Evolutionary conservation across 805 yeast genomes (phyloP).

Genomic region (Zygosaccharomyces lentus): DNA sequence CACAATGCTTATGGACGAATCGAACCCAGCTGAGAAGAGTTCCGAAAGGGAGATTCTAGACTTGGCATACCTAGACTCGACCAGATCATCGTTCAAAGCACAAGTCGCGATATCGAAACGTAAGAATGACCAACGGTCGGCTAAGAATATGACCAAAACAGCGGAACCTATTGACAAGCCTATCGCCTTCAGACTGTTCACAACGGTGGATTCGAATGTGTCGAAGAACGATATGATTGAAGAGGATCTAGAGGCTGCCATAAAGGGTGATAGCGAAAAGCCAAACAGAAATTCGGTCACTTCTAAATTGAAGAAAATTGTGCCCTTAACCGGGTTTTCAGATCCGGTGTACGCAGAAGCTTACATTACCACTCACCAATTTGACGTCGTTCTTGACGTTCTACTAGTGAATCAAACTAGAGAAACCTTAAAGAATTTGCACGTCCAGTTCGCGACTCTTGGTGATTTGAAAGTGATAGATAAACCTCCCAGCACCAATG

Average conservation of each 20-base stretch:
- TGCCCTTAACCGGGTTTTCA: conserved; percentile 95
- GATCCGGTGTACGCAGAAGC: conserved; percentile 99
- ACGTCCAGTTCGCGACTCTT: conserved; percentile 91
- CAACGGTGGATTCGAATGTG: conserved; percentile 40
- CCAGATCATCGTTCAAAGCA: conserved; percentile 74
- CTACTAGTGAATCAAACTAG: conserved; percentile 91
- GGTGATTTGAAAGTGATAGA: conserved; percentile 96
- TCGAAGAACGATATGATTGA: conserved; percentile 44
- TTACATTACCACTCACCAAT: conserved; percentile 91
- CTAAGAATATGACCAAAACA: conserved; percentile 53
- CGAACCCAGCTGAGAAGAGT: conserved; percentile 44
- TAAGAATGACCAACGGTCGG: conserved; percentile 52
- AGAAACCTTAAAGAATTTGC: conserved; percentile 81
- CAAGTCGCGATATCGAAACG: conserved; percentile 61
- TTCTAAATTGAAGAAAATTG: conserved; percentile 80
- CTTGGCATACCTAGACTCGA: conserved; percentile 77
- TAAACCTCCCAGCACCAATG: conserved; percentile 80
- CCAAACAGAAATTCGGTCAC: conserved; percentile 55
- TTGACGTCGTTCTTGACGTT: conserved; percentile 91
- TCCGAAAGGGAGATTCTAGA: conserved; percentile 43
- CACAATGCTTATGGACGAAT: conserved; percentile 60
- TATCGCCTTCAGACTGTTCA: conserved; percentile 73
- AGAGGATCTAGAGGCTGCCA: conserved; percentile 58
- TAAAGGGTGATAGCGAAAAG: conserved; percentile 38
- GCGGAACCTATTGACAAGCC: conserved; percentile 78